Evolutionary conservation across 305 asterid genomes (phyloP).

Genomic region (Fraxinus latifolia): DNA sequence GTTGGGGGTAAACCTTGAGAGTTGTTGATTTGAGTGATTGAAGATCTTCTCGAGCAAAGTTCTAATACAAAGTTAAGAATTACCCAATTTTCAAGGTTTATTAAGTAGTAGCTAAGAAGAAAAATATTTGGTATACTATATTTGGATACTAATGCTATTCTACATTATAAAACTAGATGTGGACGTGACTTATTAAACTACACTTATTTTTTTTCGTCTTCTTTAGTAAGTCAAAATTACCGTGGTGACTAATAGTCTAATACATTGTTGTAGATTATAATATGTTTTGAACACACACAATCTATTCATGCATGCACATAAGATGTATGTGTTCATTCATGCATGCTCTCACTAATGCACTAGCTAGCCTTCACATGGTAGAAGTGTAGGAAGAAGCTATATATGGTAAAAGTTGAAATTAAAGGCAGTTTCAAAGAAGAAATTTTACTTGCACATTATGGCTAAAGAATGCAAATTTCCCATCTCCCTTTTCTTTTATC

Average conservation of each 20-base stretch:
- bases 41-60: neutral
- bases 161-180: neutral
- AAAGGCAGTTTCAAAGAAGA: neutral
- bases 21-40: neutral
- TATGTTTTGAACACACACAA: neutral
- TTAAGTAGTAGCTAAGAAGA: too few species aligned
- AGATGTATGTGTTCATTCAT: neutral
- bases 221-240: neutral
- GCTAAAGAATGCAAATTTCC: neutral
- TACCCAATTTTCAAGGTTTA: neutral
- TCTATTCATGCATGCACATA: neutral
- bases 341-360: neutral
- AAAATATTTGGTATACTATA: too few species aligned
- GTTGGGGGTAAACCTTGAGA: too few species aligned
- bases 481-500: neutral
- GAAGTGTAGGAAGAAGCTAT: neutral
- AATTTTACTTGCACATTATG: neutral
- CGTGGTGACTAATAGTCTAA: neutral
- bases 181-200: too few species aligned
- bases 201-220: too few species aligned
- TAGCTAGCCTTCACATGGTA: neutral
- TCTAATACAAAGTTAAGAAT: neutral
- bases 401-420: neutral
- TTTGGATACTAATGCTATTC: too few species aligned
- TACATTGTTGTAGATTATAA: neutral